phyloP scores from a whole-genome alignment of 768 basidiomycete genomes.

The Tylopilus intermedius region DNA sequence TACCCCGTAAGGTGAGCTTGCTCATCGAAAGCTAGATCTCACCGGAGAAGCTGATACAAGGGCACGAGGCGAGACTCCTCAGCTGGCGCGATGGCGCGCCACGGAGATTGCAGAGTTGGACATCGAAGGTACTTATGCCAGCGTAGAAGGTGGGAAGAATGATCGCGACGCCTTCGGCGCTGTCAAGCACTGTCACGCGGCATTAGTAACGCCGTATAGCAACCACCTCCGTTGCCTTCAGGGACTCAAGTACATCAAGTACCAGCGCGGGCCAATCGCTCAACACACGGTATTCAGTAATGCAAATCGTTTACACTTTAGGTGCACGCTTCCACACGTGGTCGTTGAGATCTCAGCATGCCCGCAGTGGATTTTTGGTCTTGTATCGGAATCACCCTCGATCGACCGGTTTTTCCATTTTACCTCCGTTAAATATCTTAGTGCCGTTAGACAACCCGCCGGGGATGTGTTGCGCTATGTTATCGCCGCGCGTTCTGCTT shows the following conservation, averaged over 20 bases:
- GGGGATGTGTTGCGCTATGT: neutral
- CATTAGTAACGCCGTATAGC: neutral
- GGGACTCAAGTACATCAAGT: neutral
- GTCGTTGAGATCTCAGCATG: neutral
- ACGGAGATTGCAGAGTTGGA: constrained; percentile 15
- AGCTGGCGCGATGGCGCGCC: neutral
- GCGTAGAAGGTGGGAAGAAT: constrained; percentile 10
- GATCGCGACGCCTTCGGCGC: constrained; percentile 21
- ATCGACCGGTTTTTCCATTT: constrained; percentile 6
- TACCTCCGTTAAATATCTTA: constrained; percentile 11
- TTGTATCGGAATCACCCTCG: neutral
- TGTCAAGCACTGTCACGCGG: neutral
- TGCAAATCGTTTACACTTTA: too few relatives aligned
- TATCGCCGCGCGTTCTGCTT: constrained; percentile 18
- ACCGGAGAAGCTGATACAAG: neutral
- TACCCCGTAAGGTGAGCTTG: neutral
- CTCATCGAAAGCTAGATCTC: neutral
- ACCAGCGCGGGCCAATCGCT: neutral
- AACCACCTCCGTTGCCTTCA: neutral
- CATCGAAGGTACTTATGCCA: constrained; percentile 10
- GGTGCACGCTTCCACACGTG: neutral
- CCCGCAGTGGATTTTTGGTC: neutral
- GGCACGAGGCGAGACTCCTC: neutral
- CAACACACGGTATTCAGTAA: neutral
- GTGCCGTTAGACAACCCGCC: constrained; percentile 19